Percentiles rank a stretch among this genome's conserved stretches.
Evolutionary conservation across 176 grass and related monocot species (phyloP).

Genomic region (Oryza nivara): DNA sequence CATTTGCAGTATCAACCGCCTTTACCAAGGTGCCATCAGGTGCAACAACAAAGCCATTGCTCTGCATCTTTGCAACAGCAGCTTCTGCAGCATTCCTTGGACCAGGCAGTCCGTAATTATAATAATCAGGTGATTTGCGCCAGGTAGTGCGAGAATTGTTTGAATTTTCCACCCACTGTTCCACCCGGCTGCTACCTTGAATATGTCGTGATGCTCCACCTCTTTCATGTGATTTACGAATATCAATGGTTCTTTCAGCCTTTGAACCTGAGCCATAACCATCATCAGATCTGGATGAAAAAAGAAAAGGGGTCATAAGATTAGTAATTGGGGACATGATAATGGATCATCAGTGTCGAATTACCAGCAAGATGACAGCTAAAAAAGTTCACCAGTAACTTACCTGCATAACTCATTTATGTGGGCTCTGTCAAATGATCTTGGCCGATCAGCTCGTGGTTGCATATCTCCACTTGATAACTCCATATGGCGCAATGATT

Average conservation of each 20-base stretch:
- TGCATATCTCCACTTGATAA: slow-evolving; percentile 53
- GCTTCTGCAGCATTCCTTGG: slow-evolving; percentile 91
- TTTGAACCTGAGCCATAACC: slow-evolving; percentile 52
- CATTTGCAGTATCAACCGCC: slow-evolving; percentile 50
- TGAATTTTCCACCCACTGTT: slow-evolving; percentile 67
- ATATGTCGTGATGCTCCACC: slow-evolving; percentile 39
- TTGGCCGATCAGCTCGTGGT: slow-evolving; percentile 39
- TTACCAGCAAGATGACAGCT: slow-evolving; percentile 21
- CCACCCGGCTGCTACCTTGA: slow-evolving; percentile 45
- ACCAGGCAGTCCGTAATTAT: slow-evolving; percentile 56
- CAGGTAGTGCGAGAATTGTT: slow-evolving; percentile 48
- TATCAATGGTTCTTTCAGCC: slow-evolving; percentile 49
- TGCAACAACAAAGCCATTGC: slow-evolving; percentile 95
- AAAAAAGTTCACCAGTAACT: slow-evolving; percentile 28
- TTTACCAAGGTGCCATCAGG: slow-evolving; percentile 94
- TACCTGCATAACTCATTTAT: slow-evolving; percentile 76
- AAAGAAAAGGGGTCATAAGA: background rate
- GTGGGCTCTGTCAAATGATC: slow-evolving; percentile 51
- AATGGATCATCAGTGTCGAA: slow-evolving; percentile 19
- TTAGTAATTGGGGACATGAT: slow-evolving; percentile 17
- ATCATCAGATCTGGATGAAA: slow-evolving; percentile 70
- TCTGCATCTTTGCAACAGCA: slow-evolving; percentile 91
- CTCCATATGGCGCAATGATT: slow-evolving; percentile 31
- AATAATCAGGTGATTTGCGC: slow-evolving; percentile 62
- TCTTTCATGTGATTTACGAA: slow-evolving; percentile 43